Percentiles rank a stretch among this genome's conserved stretches.
Conservation (phyloP, 2,329 filamentous ascomycete genomes). For the Sporothrix brunneoviolacea region DNA sequence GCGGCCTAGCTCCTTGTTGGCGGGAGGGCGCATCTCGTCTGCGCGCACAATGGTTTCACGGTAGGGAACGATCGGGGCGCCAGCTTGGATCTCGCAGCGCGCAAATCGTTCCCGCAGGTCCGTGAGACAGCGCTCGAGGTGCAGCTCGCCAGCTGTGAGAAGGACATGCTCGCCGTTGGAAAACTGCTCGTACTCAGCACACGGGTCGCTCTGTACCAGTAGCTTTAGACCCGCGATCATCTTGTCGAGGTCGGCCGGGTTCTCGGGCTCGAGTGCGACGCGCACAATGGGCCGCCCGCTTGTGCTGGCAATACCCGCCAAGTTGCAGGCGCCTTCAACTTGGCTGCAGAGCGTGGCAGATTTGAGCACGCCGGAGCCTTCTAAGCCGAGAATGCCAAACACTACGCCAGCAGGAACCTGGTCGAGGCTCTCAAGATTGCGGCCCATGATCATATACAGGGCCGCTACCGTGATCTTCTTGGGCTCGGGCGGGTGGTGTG, state of each 20-base stretch:
- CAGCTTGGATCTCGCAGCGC: slow-evolving; percentile 87
- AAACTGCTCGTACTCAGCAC: slow-evolving; percentile 90
- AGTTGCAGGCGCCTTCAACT: slow-evolving; percentile 77
- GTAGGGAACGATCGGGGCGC: slow-evolving; percentile 91
- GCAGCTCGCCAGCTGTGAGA: slow-evolving; percentile 85
- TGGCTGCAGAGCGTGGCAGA: slow-evolving; percentile 89
- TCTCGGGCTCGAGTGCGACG: slow-evolving; percentile 88
- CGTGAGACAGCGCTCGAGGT: slow-evolving; percentile 88
- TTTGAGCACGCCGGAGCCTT: slow-evolving; percentile 82
- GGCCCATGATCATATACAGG: slow-evolving; percentile 93
- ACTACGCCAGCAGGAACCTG: slow-evolving; percentile 90
- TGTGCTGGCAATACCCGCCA: slow-evolving; percentile 73
- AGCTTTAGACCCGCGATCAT: slow-evolving; percentile 86
- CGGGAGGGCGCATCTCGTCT: slow-evolving; percentile 86
- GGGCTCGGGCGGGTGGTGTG: slow-evolving; percentile 64
- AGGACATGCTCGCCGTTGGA: slow-evolving; percentile 92
- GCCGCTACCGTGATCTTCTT: slow-evolving; percentile 79
- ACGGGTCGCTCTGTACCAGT: slow-evolving; percentile 90
- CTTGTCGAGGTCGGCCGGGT: slow-evolving; percentile 84
- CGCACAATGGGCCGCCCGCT: slow-evolving; percentile 86
- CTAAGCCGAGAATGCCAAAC: slow-evolving; percentile 88
- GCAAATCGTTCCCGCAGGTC: slow-evolving; percentile 91
- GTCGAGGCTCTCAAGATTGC: slow-evolving; percentile 72
- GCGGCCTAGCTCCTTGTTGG: slow-evolving; percentile 76
- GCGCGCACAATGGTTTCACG: slow-evolving; percentile 83